phyloP scores from a whole-genome alignment of 805 yeast genomes.

The Starmera quercuum region DNA sequence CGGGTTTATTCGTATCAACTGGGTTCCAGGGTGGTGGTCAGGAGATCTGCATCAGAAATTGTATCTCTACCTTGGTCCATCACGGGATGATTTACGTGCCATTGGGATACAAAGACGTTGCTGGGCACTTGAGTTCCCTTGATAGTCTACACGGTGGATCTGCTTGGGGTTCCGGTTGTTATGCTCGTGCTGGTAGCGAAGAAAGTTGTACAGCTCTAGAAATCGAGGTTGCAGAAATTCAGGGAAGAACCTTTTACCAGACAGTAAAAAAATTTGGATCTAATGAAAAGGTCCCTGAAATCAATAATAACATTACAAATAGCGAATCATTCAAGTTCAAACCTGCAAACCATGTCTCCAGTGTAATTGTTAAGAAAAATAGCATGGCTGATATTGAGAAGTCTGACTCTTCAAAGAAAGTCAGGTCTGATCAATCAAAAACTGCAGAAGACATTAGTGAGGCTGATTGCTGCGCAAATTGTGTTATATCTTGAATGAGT shows the following conservation, averaged over 20 bases:
- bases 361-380: too few species aligned
- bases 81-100: constrained; percentile 73
- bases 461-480: too few species aligned
- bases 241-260: constrained; percentile 54
- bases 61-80: constrained; percentile 51
- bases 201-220: constrained; percentile 56
- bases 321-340: too few species aligned
- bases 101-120: constrained; percentile 53
- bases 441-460: too few species aligned
- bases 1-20: constrained; percentile 59
- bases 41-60: constrained; percentile 51
- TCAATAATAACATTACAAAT: too few species aligned
- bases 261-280: constrained; percentile 28
- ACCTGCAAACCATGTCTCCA: too few species aligned
- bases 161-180: constrained; percentile 77
- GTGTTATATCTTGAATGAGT: too few species aligned
- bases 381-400: too few species aligned
- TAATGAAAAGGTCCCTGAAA: too few species aligned
- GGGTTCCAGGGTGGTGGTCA: constrained; percentile 70
- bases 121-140: constrained; percentile 42
- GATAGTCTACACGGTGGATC: constrained; percentile 68
- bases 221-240: constrained; percentile 48
- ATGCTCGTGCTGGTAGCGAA: constrained; percentile 64
- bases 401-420: too few species aligned
- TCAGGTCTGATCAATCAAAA: too few species aligned